Evolutionary conservation across 495 filamentous ascomycete genomes (phyloP).

Genomic region (Choiromyces venosus): DNA sequence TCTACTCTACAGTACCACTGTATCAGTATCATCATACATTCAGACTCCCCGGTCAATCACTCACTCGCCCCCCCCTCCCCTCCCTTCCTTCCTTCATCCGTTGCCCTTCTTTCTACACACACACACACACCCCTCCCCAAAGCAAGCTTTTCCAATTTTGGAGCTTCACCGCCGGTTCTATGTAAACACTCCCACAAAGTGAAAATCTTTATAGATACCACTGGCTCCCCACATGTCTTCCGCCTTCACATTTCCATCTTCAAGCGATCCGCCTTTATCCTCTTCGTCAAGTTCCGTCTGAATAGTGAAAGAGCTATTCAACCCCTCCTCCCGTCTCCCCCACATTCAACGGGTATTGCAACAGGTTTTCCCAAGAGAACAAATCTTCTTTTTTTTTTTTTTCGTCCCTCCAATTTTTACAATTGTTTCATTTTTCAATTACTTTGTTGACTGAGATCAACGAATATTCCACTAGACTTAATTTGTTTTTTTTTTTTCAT

Average conservation of each 20-base stretch:
- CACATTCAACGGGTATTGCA: not conserved
- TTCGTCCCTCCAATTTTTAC: not conserved
- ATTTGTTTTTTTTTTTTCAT: not conserved
- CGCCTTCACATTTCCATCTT: constrained; percentile 1
- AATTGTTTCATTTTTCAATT: not conserved
- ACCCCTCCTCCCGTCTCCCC: not conserved
- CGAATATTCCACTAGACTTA: not conserved
- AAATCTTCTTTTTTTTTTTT: not conserved
- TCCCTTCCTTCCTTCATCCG: not conserved
- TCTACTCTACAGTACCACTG: not conserved
- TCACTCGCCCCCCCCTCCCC: no score
- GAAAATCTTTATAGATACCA: constrained; percentile 1
- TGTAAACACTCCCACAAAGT: not conserved
- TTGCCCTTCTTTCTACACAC: not conserved
- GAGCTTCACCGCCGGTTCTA: not conserved
- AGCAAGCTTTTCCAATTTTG: constrained; percentile 1
- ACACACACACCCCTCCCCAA: not conserved
- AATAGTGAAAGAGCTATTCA: not conserved
- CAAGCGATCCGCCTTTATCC: constrained; percentile 2
- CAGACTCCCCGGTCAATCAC: no score
- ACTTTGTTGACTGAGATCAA: not conserved
- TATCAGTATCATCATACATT: not conserved
- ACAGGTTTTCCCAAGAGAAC: not conserved
- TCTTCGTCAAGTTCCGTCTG: not conserved
- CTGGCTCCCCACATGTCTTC: not conserved